phyloP scores from a whole-genome alignment of 2,329 filamentous ascomycete species.

The Microdochium paspali region DNA sequence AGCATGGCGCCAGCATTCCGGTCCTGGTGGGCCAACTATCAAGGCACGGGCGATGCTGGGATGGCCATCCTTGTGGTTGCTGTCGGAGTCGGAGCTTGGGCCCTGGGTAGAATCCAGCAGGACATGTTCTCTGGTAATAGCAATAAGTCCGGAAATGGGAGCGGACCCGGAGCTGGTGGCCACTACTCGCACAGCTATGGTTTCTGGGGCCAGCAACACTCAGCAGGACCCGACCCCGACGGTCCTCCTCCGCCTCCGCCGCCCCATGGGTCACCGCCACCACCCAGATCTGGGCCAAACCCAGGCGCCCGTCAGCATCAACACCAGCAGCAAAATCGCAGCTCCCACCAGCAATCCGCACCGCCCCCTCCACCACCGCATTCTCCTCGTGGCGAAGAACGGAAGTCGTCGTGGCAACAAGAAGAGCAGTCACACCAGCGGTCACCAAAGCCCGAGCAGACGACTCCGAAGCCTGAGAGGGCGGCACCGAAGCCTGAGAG shows the following conservation, averaged over 20 bases:
- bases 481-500: no score
- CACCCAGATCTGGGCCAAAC: conserved; percentile 14
- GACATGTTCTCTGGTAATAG: conserved; percentile 23
- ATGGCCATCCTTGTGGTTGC: conserved; percentile 63
- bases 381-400: conserved; percentile 16
- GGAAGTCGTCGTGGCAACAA: conserved; percentile 28
- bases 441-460: conserved; percentile 2
- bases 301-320: conserved; percentile 14
- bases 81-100: conserved; percentile 73
- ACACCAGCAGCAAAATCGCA: conserved; percentile 27
- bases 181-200: conserved; percentile 4
- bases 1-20: conserved; percentile 64
- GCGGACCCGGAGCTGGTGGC: conserved; percentile 9
- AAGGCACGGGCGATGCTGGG: conserved; percentile 63
- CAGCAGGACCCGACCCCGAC: conserved; percentile 9
- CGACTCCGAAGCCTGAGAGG: conserved; percentile 11
- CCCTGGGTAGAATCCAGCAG: conserved; percentile 56
- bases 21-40: conserved; percentile 62
- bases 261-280: conserved; percentile 20
- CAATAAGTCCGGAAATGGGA: conserved; percentile 8
- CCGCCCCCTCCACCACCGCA: conserved; percentile 4
- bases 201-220: neutral
- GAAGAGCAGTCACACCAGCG: conserved; percentile 12
- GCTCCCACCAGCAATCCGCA: conserved; percentile 17
- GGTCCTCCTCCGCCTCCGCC: conserved; percentile 25